Evolutionary conservation across 129 eudicot species (phyloP), one percentile per base, ranked within the genome.

Genomic region (Chrysanthemum makinoi): DNA sequence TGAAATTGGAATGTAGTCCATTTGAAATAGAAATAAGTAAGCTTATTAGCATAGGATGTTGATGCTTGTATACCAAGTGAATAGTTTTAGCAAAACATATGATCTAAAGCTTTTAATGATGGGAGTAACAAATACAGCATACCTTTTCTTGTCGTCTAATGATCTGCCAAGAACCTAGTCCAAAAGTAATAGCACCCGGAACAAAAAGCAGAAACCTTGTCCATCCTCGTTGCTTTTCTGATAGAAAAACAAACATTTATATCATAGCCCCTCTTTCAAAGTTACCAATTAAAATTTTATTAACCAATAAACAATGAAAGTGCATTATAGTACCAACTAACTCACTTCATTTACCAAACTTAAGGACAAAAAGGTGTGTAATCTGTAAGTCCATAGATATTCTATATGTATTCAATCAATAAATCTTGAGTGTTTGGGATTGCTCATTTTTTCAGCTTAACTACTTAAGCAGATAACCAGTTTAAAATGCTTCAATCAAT

Each of bases 151-250:
- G 90, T 72, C 98, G 75, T 72, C 95, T 76, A 78, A 87, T 30
- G 53, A 93, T 80, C 80, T 93, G 98, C 98, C 98, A 93, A 66
- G 89, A 72, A 46, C 98, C 98, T 57, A 89, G 92, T 57, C 98
- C 96, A 73, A 93, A 93, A 24, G 96, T 74, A 47, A 93, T 79
- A 17, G 87, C 93, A 64, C 98, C 96, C 5, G 98, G 98, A 76
- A 93, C 79, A 75, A 93, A 89, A 66, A 93, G 95, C 54, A 93
- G 81, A 70, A 89, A 80, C 77, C 86, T 84, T 68, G 98, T 83
- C 98, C 90, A 89, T 82, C 91, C 84, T 69, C 77, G 69, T 79
- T 65, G 72, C 62, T 87, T 71, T 77, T 83, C 96, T 89, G 85
- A 75, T 51, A 70, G n/a, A 65, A 17, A 62, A 26, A 59, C 11